These are phyloP conservation scores for Ottelia alismoides DNA, from an alignment of 106 monocot species.

Conservation along the genomic window DNA sequence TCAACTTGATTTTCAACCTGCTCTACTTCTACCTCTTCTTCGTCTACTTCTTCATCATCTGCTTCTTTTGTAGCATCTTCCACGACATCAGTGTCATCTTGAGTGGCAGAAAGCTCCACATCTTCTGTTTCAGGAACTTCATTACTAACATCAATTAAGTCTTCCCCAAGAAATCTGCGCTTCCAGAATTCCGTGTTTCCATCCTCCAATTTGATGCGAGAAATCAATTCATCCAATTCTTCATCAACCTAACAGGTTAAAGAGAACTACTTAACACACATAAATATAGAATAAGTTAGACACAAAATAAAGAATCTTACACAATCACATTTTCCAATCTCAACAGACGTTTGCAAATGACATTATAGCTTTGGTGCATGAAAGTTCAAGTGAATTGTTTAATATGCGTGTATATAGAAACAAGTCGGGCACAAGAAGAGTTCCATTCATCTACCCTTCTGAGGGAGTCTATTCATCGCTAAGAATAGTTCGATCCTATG, in stretches of 20 bases:
- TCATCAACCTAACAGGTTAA: slow-evolving; percentile 90
- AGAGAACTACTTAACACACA: no score
- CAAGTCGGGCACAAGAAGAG: no score
- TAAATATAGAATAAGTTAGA: no score
- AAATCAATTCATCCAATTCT: slow-evolving; percentile 85
- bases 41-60: slow-evolving; percentile 62
- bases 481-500: no score
- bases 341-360: no score
- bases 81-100: slow-evolving; percentile 38
- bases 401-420: no score
- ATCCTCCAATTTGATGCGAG: slow-evolving; percentile 75
- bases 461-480: no score
- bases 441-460: no score
- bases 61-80: slow-evolving; percentile 52
- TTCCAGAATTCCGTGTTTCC: slow-evolving; percentile 96
- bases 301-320: no score
- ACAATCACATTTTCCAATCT: no score
- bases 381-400: no score
- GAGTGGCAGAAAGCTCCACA: slow-evolving; percentile 31
- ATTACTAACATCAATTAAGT: slow-evolving; percentile 32
- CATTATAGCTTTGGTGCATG: no score
- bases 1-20: slow-evolving; percentile 52
- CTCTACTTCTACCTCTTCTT: slow-evolving; percentile 30
- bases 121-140: slow-evolving; percentile 28
- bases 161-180: slow-evolving; percentile 89